Evolutionary conservation across 1,284 basidiomycete genomes (phyloP).

Genomic region (Fomitopsis pinicola): DNA sequence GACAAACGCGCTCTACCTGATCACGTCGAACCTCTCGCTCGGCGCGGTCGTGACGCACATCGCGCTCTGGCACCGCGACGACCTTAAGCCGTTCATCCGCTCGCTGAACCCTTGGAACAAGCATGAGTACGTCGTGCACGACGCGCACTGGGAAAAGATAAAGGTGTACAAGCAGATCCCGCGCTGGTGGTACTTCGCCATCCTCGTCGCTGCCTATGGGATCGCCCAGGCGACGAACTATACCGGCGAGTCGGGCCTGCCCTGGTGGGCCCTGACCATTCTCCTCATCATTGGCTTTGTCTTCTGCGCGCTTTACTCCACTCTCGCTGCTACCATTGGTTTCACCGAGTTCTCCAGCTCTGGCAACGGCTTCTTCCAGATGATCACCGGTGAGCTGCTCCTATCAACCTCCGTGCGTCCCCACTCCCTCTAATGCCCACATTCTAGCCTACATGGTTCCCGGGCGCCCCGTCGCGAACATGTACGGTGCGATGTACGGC

Average conservation of each 20-base stretch:
- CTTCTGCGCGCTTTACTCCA: slow-evolving; percentile 42
- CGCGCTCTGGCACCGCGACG: slow-evolving; percentile 31
- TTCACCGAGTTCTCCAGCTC: slow-evolving; percentile 25
- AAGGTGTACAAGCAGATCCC: slow-evolving; percentile 55
- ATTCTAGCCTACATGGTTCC: slow-evolving; percentile 34
- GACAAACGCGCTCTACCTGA: slow-evolving; percentile 28
- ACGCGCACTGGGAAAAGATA: slow-evolving; percentile 50
- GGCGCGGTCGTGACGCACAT: slow-evolving; percentile 28
- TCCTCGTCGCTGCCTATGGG: slow-evolving; percentile 40
- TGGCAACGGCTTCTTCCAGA: slow-evolving; percentile 28
- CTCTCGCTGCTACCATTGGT: slow-evolving; percentile 50
- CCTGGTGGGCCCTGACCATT: slow-evolving; percentile 43
- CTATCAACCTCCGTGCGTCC: neutral
- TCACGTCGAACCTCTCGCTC: slow-evolving; percentile 28
- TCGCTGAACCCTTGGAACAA: slow-evolving; percentile 29
- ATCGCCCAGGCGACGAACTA: slow-evolving; percentile 48
- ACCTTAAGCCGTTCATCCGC: slow-evolving; percentile 30
- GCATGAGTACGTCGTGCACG: slow-evolving; percentile 19
- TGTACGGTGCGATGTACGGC: slow-evolving; percentile 49
- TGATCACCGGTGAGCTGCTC: slow-evolving; percentile 15
- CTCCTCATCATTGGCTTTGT: slow-evolving; percentile 48
- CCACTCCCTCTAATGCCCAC: slow-evolving; percentile 20
- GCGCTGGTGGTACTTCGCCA: slow-evolving; percentile 55
- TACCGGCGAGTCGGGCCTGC: slow-evolving; percentile 45
- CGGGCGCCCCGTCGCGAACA: slow-evolving; percentile 43